Evolutionary conservation across 2,329 filamentous ascomycete genomes (phyloP).

Genomic region (Hypoxylon sp.): DNA sequence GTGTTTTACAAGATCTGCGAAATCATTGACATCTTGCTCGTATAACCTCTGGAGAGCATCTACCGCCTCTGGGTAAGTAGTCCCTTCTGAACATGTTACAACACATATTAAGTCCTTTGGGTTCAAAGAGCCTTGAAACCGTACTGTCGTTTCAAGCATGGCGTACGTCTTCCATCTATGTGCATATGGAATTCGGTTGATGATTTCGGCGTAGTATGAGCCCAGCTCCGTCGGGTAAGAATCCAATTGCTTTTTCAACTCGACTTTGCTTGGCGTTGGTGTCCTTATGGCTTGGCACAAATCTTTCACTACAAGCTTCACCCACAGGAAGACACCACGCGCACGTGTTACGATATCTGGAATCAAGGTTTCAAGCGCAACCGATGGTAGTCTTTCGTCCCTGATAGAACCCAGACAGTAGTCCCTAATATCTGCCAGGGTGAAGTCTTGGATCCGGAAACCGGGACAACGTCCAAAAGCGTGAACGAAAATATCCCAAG

Average conservation of each 20-base stretch:
- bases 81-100: slow-evolving; percentile 18
- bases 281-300: slow-evolving; percentile 1
- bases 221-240: slow-evolving; percentile 9
- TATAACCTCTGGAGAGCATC: background rate
- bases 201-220: background rate
- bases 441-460: slow-evolving; percentile 15
- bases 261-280: background rate
- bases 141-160: slow-evolving; percentile 7
- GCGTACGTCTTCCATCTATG: slow-evolving; percentile 10
- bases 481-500: slow-evolving; percentile 7
- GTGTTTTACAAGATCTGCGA: background rate
- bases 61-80: slow-evolving; percentile 3
- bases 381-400: background rate
- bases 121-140: background rate
- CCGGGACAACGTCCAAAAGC: background rate
- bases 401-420: slow-evolving; percentile 11
- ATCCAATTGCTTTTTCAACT: background rate
- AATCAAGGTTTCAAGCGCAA: slow-evolving; percentile 3
- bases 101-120: slow-evolving; percentile 4
- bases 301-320: slow-evolving; percentile 33
- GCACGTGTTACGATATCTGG: slow-evolving; percentile 24
- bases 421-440: slow-evolving; percentile 1
- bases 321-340: slow-evolving; percentile 38
- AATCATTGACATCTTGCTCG: background rate
- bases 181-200: slow-evolving; percentile 8